Evolutionary conservation across 2,329 filamentous ascomycete genomes (phyloP).

Genomic region (Pestalotiopsis fici): DNA sequence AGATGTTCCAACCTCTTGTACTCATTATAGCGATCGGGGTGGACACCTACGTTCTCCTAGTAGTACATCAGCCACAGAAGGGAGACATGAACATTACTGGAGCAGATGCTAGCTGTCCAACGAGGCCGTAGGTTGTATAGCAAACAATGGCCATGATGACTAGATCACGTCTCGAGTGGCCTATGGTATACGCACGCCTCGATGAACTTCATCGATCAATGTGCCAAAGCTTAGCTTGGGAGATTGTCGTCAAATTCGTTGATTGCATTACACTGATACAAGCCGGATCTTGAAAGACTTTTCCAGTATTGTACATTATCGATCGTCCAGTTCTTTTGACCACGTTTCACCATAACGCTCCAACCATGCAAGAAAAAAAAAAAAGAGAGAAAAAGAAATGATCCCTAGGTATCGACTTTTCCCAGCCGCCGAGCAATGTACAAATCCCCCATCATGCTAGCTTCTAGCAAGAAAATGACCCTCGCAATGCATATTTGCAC

Average conservation of each 20-base stretch:
- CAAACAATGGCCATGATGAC: no score
- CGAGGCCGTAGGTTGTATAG: no score
- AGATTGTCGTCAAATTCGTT: constrained; percentile 14
- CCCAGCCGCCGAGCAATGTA: constrained; percentile 33
- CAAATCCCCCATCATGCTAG: constrained; percentile 24
- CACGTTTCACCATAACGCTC: constrained; percentile 26
- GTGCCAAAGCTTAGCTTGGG: not conserved
- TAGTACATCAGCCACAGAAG: no score
- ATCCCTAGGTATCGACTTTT: constrained; percentile 23
- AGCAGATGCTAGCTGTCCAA: no score
- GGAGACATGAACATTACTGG: no score
- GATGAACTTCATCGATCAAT: no score
- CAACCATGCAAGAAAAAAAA: constrained; percentile 30
- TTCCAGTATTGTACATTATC: constrained; percentile 30
- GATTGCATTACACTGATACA: constrained; percentile 31
- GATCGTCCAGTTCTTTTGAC: constrained; percentile 18
- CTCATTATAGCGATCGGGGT: no score
- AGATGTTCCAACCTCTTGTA: no score
- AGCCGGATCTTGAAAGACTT: constrained; percentile 18
- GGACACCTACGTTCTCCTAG: no score
- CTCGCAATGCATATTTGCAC: constrained; percentile 24
- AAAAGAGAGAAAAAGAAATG: no score
- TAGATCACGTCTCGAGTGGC: no score
- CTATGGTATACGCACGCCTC: no score
- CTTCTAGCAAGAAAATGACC: constrained; percentile 16